Base-by-base conservation (phyloP, 208 protist species). In the Leishmania arabica region DNA sequence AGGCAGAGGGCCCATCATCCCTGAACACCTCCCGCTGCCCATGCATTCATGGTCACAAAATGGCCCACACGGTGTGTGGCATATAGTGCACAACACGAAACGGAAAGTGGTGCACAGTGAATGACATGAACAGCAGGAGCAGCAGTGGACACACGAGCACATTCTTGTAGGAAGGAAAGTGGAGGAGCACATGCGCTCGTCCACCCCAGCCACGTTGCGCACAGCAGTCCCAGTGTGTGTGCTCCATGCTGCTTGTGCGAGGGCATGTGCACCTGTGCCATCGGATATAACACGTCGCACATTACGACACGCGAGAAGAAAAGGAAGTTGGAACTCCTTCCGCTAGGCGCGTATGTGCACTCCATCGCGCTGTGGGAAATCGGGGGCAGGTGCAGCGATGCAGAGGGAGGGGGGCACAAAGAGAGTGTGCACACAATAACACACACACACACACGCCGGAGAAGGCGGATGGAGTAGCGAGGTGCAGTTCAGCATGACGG, bases 31-130 rank as follows among this genome's bases (percentile, higher is more conserved):
- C 7, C 19, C 4, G 42, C 45, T 73, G 45, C 68, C 45, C 45
- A 73, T 27, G 37, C 68, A 34, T 34, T 53, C 45, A 73, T 40
- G 40, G 45, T 73, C 45, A 19, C 68, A 73, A 53, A 3, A 8
- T 27, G 24, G 45, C 68, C 49, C 45, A 51, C 40, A 45, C 68
- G 27, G n/a, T 15, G 40, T 37, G 19, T 27, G 1, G 21, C 66
- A 71, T 27, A 40, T 68, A 24, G 51, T 17, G 19, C 8, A 62
- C 58, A 82, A 40, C 40, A 47, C 68, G 42, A 82, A 60, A 80
- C 27, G 58, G 31, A 69, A 49, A 78, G 21, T 66, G 31, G 37
- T 64, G 51, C 49, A 49, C 13, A 58, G n/a, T 31, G 47, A 9
- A 62, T 64, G 11, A 34, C 31, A 62, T 56, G 71, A 45, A 9